Percentiles rank a stretch among this genome's conserved stretches.
phyloP scores from a whole-genome alignment of 805 yeast species.

The Nakazawaea holstii region DNA sequence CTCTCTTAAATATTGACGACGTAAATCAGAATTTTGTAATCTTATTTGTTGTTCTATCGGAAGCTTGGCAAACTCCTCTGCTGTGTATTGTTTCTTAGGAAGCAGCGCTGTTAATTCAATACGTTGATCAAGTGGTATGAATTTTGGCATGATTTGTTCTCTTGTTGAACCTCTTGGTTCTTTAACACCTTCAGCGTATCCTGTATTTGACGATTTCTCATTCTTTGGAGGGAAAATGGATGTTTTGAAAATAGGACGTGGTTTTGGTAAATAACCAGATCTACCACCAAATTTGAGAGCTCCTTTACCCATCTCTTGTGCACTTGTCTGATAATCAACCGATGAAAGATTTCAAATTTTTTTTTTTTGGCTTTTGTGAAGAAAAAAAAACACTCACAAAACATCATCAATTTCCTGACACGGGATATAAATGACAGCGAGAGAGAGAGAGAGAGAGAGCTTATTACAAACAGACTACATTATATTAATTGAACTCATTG shows the following conservation, averaged over 20 bases:
- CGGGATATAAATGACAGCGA: no score
- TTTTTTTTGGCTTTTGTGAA: not conserved
- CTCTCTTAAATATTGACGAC: slow-evolving; percentile 66
- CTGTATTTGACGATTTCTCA: slow-evolving; percentile 46
- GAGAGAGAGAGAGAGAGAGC: no score
- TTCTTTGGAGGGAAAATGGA: slow-evolving; percentile 52
- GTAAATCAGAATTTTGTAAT: slow-evolving; percentile 51
- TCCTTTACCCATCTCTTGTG: slow-evolving; percentile 39
- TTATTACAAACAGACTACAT: no score
- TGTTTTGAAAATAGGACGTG: slow-evolving; percentile 69
- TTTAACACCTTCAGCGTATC: slow-evolving; percentile 67
- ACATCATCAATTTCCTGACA: no score
- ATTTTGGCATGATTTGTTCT: slow-evolving; percentile 45
- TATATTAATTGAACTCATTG: no score
- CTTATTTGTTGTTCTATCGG: slow-evolving; percentile 39
- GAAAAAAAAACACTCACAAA: no score
- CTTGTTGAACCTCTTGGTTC: slow-evolving; percentile 63
- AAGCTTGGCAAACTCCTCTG: slow-evolving; percentile 27
- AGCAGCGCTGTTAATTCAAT: slow-evolving; percentile 46
- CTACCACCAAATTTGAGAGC: slow-evolving; percentile 51
- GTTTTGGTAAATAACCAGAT: slow-evolving; percentile 78
- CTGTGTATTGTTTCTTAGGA: slow-evolving; percentile 31
- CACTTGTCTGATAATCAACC: not conserved
- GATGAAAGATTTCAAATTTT: not conserved
- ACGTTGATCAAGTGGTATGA: slow-evolving; percentile 54